Evolutionary conservation across 306 rosid species (phyloP), one percentile per base, ranked within the genome.

Genomic region (Pachyrhizus erosus): DNA sequence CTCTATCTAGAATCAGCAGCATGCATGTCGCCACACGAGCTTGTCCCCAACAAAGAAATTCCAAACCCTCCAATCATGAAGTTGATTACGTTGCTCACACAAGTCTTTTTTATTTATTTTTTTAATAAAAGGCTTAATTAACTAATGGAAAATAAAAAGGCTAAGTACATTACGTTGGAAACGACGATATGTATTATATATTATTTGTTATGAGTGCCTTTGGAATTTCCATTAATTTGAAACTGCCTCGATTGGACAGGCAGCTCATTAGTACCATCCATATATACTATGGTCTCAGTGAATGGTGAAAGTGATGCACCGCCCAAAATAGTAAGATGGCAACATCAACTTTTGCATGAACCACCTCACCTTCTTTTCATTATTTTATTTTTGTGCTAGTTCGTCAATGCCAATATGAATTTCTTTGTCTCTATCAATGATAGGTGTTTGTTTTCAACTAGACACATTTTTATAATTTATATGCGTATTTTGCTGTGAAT

Each of bases 201-300:
- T 27, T 15, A 54, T 15, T 57, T 23, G 0, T 55, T 24, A 57
- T 17, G 45, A 26, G 55, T 45, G 33, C 39, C 79, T 46, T 72
- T 76, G 82, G 85, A 81, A 88, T 83, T 82, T 79, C 82, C 79
- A 82, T 85, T 69, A 89, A 83, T 80, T 84, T 43, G 87, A 89
- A 89, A 86, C 80, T 89, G 83, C 91, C 72, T 85, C 42, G 92
- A 92, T 90, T 85, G 90, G 91, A 90, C 92, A 89, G 66, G 83
- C 87, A 84, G 64, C 78, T 84, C 82, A 89, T 80, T 39, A 80
- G 89, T 92, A 84, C 88, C 85, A 77, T 77, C 84, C 89, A 86
- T 55, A 88, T 67, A 85, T 79, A 81, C 77, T 80, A 65, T 61
- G 72, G 49, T 66, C 73, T 79, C 3, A 77, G 83, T 84, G 80